phyloP scores from a whole-genome alignment of 1,284 basidiomycete species.

The Marasmius sp. region DNA sequence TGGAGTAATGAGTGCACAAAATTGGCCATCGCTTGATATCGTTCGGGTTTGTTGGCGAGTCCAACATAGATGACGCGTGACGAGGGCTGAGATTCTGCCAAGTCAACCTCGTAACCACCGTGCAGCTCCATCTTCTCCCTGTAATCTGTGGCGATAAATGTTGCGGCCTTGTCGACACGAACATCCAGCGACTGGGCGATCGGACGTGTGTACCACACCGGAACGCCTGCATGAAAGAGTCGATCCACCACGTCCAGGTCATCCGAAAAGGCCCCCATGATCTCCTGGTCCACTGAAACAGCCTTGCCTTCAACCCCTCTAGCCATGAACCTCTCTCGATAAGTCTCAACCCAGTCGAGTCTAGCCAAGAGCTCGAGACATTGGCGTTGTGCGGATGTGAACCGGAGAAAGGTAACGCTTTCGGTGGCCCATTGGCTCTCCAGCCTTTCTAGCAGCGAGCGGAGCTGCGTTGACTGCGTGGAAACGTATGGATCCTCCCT shows the following conservation, averaged over 20 bases:
- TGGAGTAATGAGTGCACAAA: neutral
- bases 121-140: neutral
- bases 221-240: neutral
- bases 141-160: neutral
- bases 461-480: no score
- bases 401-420: no score
- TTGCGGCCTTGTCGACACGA: neutral
- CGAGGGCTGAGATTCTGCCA: neutral
- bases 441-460: no score
- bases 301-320: neutral
- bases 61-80: constrained; percentile 8
- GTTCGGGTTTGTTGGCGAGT: neutral
- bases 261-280: constrained; percentile 7
- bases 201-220: constrained; percentile 3
- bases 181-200: neutral
- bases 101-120: neutral
- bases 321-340: neutral
- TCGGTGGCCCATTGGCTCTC: no score
- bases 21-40: neutral
- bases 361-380: no score
- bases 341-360: no score
- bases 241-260: neutral
- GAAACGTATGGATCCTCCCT: no score
- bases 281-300: neutral
- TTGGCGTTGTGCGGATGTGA: no score